Base-by-base conservation (phyloP, 495 filamentous ascomycete genomes). In the Penicillium samsonianum region DNA sequence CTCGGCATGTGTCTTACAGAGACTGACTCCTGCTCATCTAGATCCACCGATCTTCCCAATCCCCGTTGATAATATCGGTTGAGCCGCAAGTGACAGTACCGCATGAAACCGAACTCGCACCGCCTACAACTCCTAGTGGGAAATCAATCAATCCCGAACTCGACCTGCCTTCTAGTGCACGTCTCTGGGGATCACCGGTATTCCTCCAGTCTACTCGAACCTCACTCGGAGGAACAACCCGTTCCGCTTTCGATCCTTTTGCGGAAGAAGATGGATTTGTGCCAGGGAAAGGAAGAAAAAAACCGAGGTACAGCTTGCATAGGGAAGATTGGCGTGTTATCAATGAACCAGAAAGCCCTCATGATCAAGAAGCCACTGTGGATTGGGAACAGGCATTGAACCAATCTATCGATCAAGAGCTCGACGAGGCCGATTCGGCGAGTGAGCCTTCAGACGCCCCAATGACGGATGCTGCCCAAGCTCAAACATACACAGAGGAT, bases 261-360 rank as follows among this genome's bases (percentile, higher is more conserved):
- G 78, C 76, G 7, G 86, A 91, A 31, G 86, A 87, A 57, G 89
- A 87, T 65, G 86, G 84, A 0, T 77, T 70, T 56, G 73, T 84
- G 22, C 82, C 78, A 17, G 84, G 82, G 10, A 87, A 80, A 53
- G 84, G 86, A 28, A 84, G 80, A 31, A 96, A 96, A 73, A 82
- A 84, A 44, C 81, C 84, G 6, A 84, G 84, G 50, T 94, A 95
- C 65, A 88, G 86, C 41, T 80, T 84, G 30, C 77, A 79, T 20
- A 84, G 84, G 60, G 80, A 72, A 10, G 77, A 83, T 22, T 96
- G 91, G 92, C 84, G 82, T 54, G 85, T 90, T 63, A 72, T 78
- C 26, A 87, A 88, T 59, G 80, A 83, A 63, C 83, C 86, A 3
- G 82, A 82, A 23, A 91, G 84, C 41, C 87, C 88, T 0, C 76